These are phyloP conservation scores for Clarireedia sp. DNA, from an alignment of 2,329 filamentous ascomycete genomes.

Conservation along the genomic window DNA sequence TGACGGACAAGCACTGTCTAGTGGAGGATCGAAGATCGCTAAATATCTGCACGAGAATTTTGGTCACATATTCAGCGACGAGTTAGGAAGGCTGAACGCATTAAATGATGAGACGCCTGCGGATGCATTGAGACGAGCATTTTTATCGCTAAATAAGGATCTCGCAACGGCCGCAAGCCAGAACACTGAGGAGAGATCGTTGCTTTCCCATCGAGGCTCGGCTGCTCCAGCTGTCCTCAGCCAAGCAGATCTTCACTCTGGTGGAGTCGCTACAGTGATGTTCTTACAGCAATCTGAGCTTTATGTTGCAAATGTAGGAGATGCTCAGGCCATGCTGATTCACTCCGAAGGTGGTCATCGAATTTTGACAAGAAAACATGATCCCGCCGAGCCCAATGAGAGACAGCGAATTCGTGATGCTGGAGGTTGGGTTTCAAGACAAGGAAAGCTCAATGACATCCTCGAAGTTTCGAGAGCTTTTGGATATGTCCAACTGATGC, in stretches of 20 bases:
- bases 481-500: conserved; percentile 88
- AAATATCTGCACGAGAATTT: conserved; percentile 98
- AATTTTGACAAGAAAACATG: conserved; percentile 83
- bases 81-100: conserved; percentile 66
- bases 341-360: conserved; percentile 78
- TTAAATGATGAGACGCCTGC: conserved; percentile 64
- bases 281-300: conserved; percentile 87
- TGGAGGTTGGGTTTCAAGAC: conserved; percentile 90
- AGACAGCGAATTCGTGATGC: conserved; percentile 86
- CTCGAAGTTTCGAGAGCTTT: conserved; percentile 91
- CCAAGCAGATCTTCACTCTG: conserved; percentile 82
- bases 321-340: conserved; percentile 92
- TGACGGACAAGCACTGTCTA: conserved; percentile 83
- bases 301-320: conserved; percentile 90
- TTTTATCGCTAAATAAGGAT: conserved; percentile 87
- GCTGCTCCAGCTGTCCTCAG: conserved; percentile 68
- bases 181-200: conserved; percentile 64
- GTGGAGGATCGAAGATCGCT: conserved; percentile 87
- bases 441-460: conserved; percentile 85
- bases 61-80: conserved; percentile 71
- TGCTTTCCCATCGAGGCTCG: conserved; percentile 62
- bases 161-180: conserved; percentile 78
- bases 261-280: conserved; percentile 83
- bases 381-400: conserved; percentile 79
- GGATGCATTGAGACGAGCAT: conserved; percentile 80